phyloP scores from a whole-genome alignment of 2,329 filamentous ascomycete species.

The Epichloe scottii region DNA sequence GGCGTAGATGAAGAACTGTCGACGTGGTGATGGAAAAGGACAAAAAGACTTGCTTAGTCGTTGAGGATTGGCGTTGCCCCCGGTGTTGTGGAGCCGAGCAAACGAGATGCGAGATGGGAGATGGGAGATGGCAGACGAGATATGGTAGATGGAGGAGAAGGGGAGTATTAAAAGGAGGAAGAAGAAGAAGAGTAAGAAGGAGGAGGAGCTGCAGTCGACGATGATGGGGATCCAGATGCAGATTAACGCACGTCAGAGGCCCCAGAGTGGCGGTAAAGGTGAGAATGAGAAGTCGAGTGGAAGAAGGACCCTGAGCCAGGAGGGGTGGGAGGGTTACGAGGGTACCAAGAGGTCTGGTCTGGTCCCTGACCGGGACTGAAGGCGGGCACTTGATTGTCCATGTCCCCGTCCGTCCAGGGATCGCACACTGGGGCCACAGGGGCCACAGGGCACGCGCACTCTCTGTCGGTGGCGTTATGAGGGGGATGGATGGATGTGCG shows the following conservation, averaged over 20 bases:
- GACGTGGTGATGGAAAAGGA: background rate
- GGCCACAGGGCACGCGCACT: too few species aligned
- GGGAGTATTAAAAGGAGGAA: background rate
- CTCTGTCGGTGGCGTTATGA: too few species aligned
- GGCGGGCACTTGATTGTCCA: too few species aligned
- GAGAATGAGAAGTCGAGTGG: background rate
- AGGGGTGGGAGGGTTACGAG: background rate
- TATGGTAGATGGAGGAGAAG: background rate
- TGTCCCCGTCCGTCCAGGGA: too few species aligned
- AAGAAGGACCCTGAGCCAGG: conserved; percentile 1
- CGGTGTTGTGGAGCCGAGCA: background rate
- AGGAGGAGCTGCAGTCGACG: background rate
- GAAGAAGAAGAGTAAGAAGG: background rate
- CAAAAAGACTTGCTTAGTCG: background rate
- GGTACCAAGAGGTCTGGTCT: too few species aligned
- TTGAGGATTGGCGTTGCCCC: background rate
- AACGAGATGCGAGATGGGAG: background rate
- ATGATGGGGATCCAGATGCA: background rate
- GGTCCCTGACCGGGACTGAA: too few species aligned
- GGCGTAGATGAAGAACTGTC: background rate
- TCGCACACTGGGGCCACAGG: too few species aligned
- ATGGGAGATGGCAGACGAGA: background rate
- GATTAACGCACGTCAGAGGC: background rate
- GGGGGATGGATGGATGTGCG: too few species aligned
- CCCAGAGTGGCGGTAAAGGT: conserved; percentile 1